Base-by-base conservation (phyloP, 306 rosid genomes). In the Vigna mungo region DNA sequence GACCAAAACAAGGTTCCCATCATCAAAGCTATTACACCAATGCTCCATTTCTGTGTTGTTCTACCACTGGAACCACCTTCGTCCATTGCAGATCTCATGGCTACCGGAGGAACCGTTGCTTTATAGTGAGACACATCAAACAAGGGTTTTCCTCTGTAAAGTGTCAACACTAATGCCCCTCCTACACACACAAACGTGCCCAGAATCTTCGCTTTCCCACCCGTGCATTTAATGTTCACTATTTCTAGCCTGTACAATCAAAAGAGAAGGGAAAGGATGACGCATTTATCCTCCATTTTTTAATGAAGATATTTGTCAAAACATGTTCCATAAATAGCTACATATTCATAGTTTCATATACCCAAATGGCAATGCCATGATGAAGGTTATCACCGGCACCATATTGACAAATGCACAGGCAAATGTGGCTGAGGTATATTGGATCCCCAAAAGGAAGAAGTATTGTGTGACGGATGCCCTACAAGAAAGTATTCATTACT, bases 361-460 rank as follows among this genome's bases (percentile, higher is more conserved):
- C 98, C 98, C 88, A 39, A 94, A 89, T 39, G 98, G 98, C 39
- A 94, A 79, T 71, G 98, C 97, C 84, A 94, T 82, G 7, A 90
- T 72, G 78, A 94, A 91, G 9, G 98, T 94, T 75, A 85, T 30
- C 63, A 83, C 90, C 2, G 98, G 98, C 34, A 91, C 97, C 66
- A 85, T 79, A 83, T 94, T 94, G 52, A 94, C 34, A 54, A 94
- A 94, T 69, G 98, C 98, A 72, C 91, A 90, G n/a, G 97, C 86
- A 81, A 91, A 94, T 71, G 97, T 91, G 48, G 97, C 97, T 15
- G 98, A 94, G 13, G 98, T 94, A 77, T 91, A 87, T 82, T 91
- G 89, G 44, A 94, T 90, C 14, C 98, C 98, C 71, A 94, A 69
- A 77, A 94, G 97, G 85, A 90, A 94, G 53, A 89, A 85, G 83